Percentiles rank a stretch among this genome's conserved stretches.
Evolutionary conservation across 768 basidiomycete species (phyloP).

Genomic region (Obba rivulosa): DNA sequence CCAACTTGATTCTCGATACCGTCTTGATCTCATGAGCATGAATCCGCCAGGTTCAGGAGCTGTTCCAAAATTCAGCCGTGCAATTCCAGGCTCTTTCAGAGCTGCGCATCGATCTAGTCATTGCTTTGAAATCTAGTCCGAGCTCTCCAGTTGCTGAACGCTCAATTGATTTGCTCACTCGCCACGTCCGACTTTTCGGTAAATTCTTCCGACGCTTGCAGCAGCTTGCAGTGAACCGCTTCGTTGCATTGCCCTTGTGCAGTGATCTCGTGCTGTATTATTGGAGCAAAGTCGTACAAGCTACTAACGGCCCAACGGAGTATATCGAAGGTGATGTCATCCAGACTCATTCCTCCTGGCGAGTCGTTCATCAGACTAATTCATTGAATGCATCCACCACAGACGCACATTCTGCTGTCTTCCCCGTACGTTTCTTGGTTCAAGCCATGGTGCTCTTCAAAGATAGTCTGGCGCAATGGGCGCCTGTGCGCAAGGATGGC

Average conservation of each 20-base stretch:
- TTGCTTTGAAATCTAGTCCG: constrained; percentile 32
- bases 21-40: background rate
- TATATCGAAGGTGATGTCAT: constrained; percentile 49
- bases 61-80: constrained; percentile 55
- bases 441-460: constrained; percentile 86
- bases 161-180: constrained; percentile 55
- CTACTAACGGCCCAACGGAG: constrained; percentile 49
- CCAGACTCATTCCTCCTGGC: background rate
- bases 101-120: constrained; percentile 50
- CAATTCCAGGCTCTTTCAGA: constrained; percentile 53
- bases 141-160: constrained; percentile 34
- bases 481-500: constrained; percentile 56
- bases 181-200: constrained; percentile 66
- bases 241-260: constrained; percentile 58
- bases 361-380: background rate
- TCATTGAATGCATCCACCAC: background rate
- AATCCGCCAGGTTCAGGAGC: constrained; percentile 44
- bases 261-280: constrained; percentile 70
- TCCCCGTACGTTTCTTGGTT: constrained; percentile 75
- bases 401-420: constrained; percentile 63
- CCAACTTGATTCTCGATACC: background rate
- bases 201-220: constrained; percentile 79
- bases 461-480: constrained; percentile 76
- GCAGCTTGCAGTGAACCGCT: constrained; percentile 51
- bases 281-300: constrained; percentile 74